Conservation (phyloP, 768 basidiomycete genomes). For the Lactarius tabidus region DNA sequence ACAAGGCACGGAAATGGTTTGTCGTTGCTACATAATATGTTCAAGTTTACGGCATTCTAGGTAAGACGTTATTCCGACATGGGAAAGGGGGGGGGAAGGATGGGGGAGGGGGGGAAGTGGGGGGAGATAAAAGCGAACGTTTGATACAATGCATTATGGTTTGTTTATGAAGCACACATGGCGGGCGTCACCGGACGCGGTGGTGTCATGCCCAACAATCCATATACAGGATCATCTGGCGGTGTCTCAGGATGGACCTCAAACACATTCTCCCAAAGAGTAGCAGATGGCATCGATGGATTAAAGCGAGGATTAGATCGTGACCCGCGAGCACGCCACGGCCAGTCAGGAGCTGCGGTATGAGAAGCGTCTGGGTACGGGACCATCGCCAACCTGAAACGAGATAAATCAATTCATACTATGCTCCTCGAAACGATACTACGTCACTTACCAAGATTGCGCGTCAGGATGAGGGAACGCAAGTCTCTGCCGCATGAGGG, state of each 20-base stretch:
- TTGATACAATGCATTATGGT: too few species aligned
- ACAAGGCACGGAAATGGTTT: too few species aligned
- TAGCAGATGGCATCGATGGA: slow-evolving; percentile 79
- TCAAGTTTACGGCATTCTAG: too few species aligned
- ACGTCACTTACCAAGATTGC: slow-evolving; percentile 44
- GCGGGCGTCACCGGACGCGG: too few species aligned
- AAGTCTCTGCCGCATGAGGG: slow-evolving; percentile 77
- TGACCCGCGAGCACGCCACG: slow-evolving; percentile 46
- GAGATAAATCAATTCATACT: slow-evolving; percentile 30
- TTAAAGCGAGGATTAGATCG: slow-evolving; percentile 71
- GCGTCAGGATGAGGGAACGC: slow-evolving; percentile 46
- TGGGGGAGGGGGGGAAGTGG: too few species aligned
- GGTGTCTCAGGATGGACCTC: slow-evolving; percentile 86
- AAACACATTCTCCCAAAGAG: slow-evolving; percentile 78
- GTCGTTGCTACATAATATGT: too few species aligned
- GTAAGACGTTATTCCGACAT: too few species aligned
- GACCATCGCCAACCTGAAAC: slow-evolving; percentile 64
- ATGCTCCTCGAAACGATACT: slow-evolving; percentile 8
- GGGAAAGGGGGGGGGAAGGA: too few species aligned
- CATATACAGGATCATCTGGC: slow-evolving; percentile 51
- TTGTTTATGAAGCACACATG: too few species aligned
- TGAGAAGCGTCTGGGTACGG: too few species aligned
- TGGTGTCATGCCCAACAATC: slow-evolving; percentile 16
- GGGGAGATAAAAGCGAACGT: too few species aligned
- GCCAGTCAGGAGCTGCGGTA: too few species aligned